Conservation (phyloP, 2,329 filamentous ascomycete genomes). For the Phaeosphaeria sp. region DNA sequence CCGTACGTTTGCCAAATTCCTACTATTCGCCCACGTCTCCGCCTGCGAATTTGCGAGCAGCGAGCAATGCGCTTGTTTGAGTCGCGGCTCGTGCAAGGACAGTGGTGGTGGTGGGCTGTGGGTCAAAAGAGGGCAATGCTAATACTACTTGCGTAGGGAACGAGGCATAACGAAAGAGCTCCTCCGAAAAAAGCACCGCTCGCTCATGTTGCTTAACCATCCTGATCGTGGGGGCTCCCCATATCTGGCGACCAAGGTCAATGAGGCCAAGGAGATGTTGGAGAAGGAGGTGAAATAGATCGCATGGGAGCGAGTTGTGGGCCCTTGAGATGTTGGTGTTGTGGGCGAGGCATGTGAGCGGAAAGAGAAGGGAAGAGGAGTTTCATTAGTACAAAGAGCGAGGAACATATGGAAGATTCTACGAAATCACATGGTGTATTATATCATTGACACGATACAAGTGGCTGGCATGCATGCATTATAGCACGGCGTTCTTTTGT, state of each 20-base stretch:
- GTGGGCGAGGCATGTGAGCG: no score
- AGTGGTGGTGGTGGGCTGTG: not conserved
- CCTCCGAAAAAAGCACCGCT: constrained; percentile 92
- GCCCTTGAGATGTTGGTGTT: not conserved
- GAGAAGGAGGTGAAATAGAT: constrained; percentile 69
- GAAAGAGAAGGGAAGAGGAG: no score
- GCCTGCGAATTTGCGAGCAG: no score
- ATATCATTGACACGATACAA: not conserved
- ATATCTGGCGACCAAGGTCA: constrained; percentile 96
- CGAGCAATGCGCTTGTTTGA: no score
- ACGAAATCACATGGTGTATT: not conserved
- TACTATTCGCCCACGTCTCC: no score
- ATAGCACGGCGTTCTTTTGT: not conserved
- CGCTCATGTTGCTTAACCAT: constrained; percentile 96
- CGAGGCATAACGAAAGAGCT: constrained; percentile 88
- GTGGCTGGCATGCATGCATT: not conserved
- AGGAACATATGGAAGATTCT: not conserved
- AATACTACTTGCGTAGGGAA: constrained; percentile 65
- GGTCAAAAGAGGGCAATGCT: not conserved
- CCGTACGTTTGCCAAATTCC: constrained; percentile 65
- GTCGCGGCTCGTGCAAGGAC: no score
- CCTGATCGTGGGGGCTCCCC: constrained; percentile 96
- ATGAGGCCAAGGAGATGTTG: constrained; percentile 95
- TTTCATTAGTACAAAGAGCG: not conserved
- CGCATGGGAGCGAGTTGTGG: not conserved